Base-by-base conservation (phyloP, 225 moss, liverwort and hornwort species). In the Polytrichum commune region DNA sequence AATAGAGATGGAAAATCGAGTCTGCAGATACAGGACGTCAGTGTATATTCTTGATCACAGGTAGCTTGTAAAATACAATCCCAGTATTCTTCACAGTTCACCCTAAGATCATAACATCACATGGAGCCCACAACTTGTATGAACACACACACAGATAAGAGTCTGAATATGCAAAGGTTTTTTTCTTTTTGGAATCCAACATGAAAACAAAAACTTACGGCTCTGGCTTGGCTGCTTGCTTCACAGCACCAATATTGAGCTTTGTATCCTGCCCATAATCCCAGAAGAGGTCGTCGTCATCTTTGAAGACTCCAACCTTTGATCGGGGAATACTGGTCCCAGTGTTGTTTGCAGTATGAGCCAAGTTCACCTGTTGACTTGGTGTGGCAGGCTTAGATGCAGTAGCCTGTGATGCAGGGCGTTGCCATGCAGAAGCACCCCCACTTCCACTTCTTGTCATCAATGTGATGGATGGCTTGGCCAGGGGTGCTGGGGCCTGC, bases 231-330 rank as follows among this genome's bases (percentile, higher is more conserved):
- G 88, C 66, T 79, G 76, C 73, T 69, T 75, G 83, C 76, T 98
- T 98, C 74, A 83, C 82, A 77, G 91, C 84, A 76, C 92, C 94
- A 68, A 85, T 79, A 53, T 77, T 88, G 82, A 78, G 62, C 76
- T 89, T 93, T 65, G 91, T 79, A 75, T 92, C 92, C 85, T 91
- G 91, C 77, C 92, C 79, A 74, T 98, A 98, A 82, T 98, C 95
- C 88, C 88, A 88, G 63, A 88, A 88, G 54, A 84, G 75, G 69
- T 88, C 88, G n/a, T 88, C 88, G 22, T 88, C 88, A 22, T 88
- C 88, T 71, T 88, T 81, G 73, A 88, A 84, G 64, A 80, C 80
- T 71, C 55, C 79, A 75, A 76, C 35, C 46, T 71, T 71, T 38
- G 71, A 62, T 19, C 71, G 62, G 13, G 58, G 18, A 23, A 9